Base-by-base conservation (phyloP, 805 yeast genomes). In the Wickerhamomyces hampshirensis region DNA sequence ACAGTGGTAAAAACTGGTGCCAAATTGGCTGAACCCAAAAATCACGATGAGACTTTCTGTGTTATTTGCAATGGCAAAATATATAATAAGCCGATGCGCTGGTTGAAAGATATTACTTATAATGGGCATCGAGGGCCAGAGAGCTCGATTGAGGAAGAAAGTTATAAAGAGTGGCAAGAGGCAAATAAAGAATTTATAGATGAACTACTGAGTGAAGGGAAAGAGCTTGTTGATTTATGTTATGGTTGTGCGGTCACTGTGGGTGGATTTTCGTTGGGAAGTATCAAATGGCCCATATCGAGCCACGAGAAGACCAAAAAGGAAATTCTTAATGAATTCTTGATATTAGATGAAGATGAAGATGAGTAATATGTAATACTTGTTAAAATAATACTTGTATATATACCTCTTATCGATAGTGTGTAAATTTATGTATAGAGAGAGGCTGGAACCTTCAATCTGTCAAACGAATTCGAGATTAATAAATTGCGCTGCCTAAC, bases 1-100 rank as follows among this genome's bases (percentile, higher is more conserved):
- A 89, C 98, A 0, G 97, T 91, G 15, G 88, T 88, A 11, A 80
- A 85, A 46, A 88, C 95, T 0, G 96, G 93, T 5, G 80, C 80
- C 32, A 88, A 91, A 55, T 60, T 89, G 30, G 71, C 69, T 2
- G 66, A 66, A 6, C 85, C 84, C 0, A 54, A 38, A 21, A 41
- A 40, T 4, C 50, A 38, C 9, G 41, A 51, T 1, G 47, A 47
- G 2, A 53, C 45, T 5, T 34, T 31, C 5, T 86, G 95, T 57
- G 59, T 59, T 11, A 46, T 85, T 1, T 86, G 96, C 52, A 68
- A 70, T 1, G 64, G 58, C 5, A 63, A 59, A 2, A 69, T 83
- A 10, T 75, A 73, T 40, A 68, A 67, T 23, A 70, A 75, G 42
- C 83, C 93, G 3, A 65, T 71, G 37, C 55, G 59, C 11, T 86